These are phyloP conservation scores for Quaeritorhiza haematococci DNA, from an alignment of 371 early-diverging fungal species.

Conservation along the genomic window DNA sequence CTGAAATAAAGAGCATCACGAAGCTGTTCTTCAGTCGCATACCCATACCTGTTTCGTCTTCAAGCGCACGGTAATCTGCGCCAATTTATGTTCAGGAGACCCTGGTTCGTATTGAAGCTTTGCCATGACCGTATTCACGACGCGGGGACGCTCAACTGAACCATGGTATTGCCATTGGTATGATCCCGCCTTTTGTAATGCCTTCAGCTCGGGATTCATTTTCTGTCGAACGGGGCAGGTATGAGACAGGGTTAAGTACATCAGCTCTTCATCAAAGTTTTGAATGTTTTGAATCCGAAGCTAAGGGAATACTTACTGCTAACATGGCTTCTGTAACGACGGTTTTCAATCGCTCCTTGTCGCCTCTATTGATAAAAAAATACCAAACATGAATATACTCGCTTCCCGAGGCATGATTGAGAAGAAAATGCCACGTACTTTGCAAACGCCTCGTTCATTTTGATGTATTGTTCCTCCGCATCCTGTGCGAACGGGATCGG, in stretches of 20 bases:
- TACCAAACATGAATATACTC: too few species aligned
- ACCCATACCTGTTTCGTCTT: slow-evolving; percentile 14
- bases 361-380: slow-evolving; percentile 7
- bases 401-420: too few species aligned
- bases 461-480: slow-evolving; percentile 18
- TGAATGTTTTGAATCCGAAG: not conserved
- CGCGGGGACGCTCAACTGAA: slow-evolving; percentile 2
- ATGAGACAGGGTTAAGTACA: not conserved
- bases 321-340: slow-evolving; percentile 17
- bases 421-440: slow-evolving; percentile 15
- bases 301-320: slow-evolving; percentile 2
- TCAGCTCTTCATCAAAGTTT: not conserved
- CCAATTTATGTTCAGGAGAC: slow-evolving; percentile 1
- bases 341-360: not conserved
- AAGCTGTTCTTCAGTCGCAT: too few species aligned
- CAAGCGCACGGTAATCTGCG: slow-evolving; percentile 16
- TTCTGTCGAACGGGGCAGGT: slow-evolving; percentile 2
- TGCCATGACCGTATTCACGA: slow-evolving; percentile 7
- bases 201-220: slow-evolving; percentile 15
- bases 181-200: not conserved
- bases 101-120: slow-evolving; percentile 9
- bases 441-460: slow-evolving; percentile 27
- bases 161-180: slow-evolving; percentile 20
- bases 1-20: too few species aligned
- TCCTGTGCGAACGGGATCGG: too few species aligned